These are phyloP conservation scores for Abrus precatorius DNA, from an alignment of 306 rosid species.

Conservation along the genomic window DNA sequence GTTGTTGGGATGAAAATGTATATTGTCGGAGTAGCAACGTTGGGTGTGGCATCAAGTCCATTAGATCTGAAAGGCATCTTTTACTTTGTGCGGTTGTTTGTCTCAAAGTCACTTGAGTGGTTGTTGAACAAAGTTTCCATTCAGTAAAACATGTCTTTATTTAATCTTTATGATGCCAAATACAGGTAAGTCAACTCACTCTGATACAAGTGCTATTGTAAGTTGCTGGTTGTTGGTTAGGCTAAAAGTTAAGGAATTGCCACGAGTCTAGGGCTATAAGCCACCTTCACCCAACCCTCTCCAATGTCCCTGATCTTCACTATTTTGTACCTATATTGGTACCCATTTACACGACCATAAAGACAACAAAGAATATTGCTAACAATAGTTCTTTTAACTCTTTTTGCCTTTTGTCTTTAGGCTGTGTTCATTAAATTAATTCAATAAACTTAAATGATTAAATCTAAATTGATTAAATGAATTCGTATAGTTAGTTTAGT, in stretches of 20 bases:
- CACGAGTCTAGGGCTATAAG: neutral
- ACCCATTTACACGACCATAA: neutral
- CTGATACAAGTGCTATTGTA: neutral
- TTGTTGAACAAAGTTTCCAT: constrained; percentile 50
- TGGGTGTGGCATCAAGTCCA: constrained; percentile 68
- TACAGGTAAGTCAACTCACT: constrained; percentile 35
- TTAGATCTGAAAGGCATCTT: constrained; percentile 61
- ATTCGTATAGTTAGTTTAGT: neutral
- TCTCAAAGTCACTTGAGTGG: constrained; percentile 54
- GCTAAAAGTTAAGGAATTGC: neutral
- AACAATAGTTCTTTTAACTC: neutral
- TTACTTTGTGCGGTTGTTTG: constrained; percentile 56
- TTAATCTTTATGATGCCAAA: neutral
- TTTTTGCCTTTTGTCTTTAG: too few species aligned
- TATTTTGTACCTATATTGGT: neutral
- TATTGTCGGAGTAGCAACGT: constrained; percentile 6
- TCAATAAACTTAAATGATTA: too few species aligned
- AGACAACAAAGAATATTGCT: neutral
- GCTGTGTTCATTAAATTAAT: neutral
- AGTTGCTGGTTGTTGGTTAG: constrained; percentile 23
- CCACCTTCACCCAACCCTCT: constrained; percentile 7
- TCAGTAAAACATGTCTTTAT: neutral
- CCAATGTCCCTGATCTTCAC: neutral
- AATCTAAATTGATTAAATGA: neutral
- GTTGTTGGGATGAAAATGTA: constrained; percentile 11